Percentiles rank a stretch among this genome's conserved stretches.
phyloP scores from a whole-genome alignment of 176 grass and related monocot species.

The Thinopyrum elongatum region DNA sequence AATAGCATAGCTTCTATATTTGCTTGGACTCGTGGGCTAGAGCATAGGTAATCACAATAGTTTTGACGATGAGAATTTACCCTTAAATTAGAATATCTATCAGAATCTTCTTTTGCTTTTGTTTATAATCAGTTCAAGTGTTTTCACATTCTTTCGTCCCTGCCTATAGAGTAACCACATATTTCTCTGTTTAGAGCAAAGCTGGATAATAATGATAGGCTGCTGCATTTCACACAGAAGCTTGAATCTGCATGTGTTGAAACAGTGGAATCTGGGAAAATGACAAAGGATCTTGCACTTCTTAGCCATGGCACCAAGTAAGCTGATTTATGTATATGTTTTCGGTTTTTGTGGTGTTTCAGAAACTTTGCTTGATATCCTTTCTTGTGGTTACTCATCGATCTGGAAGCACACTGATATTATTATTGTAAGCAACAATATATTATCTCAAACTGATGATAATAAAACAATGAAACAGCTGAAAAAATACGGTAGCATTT shows the following conservation, averaged over 20 bases:
- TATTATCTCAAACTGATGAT: not conserved
- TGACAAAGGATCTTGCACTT: slow-evolving; percentile 98
- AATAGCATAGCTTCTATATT: slow-evolving; percentile 99
- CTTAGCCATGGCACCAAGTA: slow-evolving; percentile 93
- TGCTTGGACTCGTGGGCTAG: slow-evolving; percentile 95
- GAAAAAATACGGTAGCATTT: slow-evolving; percentile 7
- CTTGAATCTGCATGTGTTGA: slow-evolving; percentile 89
- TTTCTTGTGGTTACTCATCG: not conserved
- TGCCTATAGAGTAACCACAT: not conserved
- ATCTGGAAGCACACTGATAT: not conserved
- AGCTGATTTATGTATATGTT: slow-evolving; percentile 28
- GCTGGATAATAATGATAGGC: slow-evolving; percentile 70
- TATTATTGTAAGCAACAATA: slow-evolving; percentile 8
- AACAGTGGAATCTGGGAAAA: slow-evolving; percentile 89
- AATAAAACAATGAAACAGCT: not conserved
- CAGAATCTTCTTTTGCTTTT: not conserved
- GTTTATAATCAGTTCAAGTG: not conserved
- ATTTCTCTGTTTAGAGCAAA: slow-evolving; percentile 67
- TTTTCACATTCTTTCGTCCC: not conserved
- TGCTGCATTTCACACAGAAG: slow-evolving; percentile 75
- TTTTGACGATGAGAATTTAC: not conserved
- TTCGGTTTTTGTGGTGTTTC: not conserved
- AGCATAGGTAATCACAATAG: slow-evolving; percentile 62
- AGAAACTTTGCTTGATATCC: slow-evolving; percentile 15
- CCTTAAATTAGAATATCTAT: not conserved